A percentile compares a stretch with the other conserved stretches of the same genome.
These are phyloP conservation scores for Tetracentron sinense DNA, from an alignment of 164 flowering plant species.

Conservation along the genomic window DNA sequence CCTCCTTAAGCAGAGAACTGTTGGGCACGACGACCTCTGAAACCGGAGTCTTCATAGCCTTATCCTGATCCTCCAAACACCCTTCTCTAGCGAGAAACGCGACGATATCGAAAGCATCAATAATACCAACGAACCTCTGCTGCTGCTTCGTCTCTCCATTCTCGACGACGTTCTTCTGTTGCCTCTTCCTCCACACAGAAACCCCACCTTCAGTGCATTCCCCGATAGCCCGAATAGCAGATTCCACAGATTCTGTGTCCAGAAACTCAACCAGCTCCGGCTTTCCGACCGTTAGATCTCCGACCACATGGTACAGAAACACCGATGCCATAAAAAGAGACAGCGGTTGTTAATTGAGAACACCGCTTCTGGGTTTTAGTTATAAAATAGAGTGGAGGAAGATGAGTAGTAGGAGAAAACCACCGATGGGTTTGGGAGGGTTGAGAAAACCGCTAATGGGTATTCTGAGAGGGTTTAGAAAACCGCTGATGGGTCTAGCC, in stretches of 20 bases:
- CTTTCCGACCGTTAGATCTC: conserved; percentile 96
- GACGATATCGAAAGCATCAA: conserved; percentile 78
- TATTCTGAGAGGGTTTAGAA: conserved; percentile 4
- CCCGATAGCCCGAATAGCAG: conserved; percentile 78
- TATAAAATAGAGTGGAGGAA: conserved; percentile 63
- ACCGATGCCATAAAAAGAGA: conserved; percentile 68
- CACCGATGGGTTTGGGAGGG: conserved; percentile 46
- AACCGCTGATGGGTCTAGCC: conserved; percentile 4
- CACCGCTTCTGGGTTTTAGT: not conserved
- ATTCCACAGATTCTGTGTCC: conserved; percentile 75
- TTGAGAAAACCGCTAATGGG: conserved; percentile 7
- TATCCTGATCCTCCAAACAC: conserved; percentile 71
- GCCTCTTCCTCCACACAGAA: conserved; percentile 78
- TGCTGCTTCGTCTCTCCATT: conserved; percentile 65
- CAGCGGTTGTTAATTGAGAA: not conserved
- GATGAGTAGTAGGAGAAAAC: conserved; percentile 56
- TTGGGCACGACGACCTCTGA: conserved; percentile 70
- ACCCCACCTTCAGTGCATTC: conserved; percentile 85
- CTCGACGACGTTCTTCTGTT: conserved; percentile 42
- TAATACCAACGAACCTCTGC: conserved; percentile 86
- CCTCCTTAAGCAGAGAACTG: conserved; percentile 62
- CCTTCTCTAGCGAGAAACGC: conserved; percentile 62
- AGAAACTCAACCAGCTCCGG: conserved; percentile 78
- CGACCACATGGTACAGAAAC: conserved; percentile 85
- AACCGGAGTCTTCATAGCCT: conserved; percentile 79